phyloP scores from a whole-genome alignment of 2,329 filamentous ascomycete species.

The Phaeosphaeriaceae sp. region DNA sequence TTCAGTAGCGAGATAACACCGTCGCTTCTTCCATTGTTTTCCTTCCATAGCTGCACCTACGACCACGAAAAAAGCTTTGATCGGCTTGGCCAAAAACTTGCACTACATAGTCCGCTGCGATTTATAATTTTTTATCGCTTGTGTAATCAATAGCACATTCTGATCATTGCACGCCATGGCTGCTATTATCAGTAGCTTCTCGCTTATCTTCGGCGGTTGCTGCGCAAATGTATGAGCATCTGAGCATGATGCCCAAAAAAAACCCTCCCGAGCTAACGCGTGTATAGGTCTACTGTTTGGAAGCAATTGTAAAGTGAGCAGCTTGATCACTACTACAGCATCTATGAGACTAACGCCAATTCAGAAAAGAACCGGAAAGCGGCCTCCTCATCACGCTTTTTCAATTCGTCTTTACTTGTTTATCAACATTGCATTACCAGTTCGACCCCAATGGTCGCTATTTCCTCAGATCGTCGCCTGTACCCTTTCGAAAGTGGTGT shows the following conservation, averaged over 20 bases:
- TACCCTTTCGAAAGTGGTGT: conserved; percentile 84
- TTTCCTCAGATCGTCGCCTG: conserved; percentile 76
- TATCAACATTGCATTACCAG: conserved; percentile 58
- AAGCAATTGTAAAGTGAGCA: conserved; percentile 91
- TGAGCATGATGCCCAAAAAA: neutral
- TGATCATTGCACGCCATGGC: conserved; percentile 31
- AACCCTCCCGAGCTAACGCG: conserved; percentile 21
- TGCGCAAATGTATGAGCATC: conserved; percentile 78
- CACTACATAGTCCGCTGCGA: no score
- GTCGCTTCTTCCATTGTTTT: neutral
- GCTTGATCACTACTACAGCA: no score
- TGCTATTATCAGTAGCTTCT: conserved; percentile 65
- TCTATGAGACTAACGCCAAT: conserved; percentile 20
- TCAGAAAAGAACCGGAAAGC: conserved; percentile 80
- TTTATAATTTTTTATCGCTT: neutral
- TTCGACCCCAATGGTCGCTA: conserved; percentile 65
- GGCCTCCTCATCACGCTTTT: conserved; percentile 70
- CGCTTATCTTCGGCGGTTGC: conserved; percentile 92
- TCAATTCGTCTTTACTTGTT: conserved; percentile 67
- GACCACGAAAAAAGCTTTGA: neutral
- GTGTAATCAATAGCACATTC: neutral
- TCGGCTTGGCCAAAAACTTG: no score
- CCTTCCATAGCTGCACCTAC: neutral
- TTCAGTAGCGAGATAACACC: neutral
- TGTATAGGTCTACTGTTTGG: conserved; percentile 85